A percentile compares a stretch with the other conserved stretches of the same genome.
phyloP scores from a whole-genome alignment of 805 yeast species.

The Torulaspora gathmanii region DNA sequence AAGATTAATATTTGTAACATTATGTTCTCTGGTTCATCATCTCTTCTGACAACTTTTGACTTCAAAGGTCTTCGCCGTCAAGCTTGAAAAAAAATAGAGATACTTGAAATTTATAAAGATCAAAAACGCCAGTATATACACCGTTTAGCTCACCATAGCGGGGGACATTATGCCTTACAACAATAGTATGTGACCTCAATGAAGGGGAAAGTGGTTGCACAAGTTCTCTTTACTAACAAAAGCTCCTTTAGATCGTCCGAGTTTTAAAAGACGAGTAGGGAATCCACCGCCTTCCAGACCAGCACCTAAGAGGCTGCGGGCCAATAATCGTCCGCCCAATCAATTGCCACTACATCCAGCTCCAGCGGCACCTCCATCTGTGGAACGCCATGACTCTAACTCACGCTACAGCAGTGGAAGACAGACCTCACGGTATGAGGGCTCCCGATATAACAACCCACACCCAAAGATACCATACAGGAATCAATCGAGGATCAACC shows the following conservation, averaged over 20 bases:
- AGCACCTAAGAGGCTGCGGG: slow-evolving; percentile 17
- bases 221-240: slow-evolving; percentile 7
- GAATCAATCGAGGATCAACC: not conserved
- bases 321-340: slow-evolving; percentile 11
- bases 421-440: slow-evolving; percentile 18
- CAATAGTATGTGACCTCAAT: slow-evolving; percentile 11
- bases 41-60: not conserved
- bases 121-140: not conserved
- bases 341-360: slow-evolving; percentile 13
- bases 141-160: not conserved
- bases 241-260: slow-evolving; percentile 11
- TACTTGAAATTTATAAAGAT: not conserved
- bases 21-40: not conserved
- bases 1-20: not conserved
- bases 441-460: slow-evolving; percentile 17
- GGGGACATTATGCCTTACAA: slow-evolving; percentile 12
- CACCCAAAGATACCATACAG: not conserved
- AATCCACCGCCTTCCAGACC: slow-evolving; percentile 19
- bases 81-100: slow-evolving; percentile 1
- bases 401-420: slow-evolving; percentile 11
- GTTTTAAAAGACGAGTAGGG: slow-evolving; percentile 17
- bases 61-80: slow-evolving; percentile 3
- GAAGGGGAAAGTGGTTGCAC: not conserved
- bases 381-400: slow-evolving; percentile 2
- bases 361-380: slow-evolving; percentile 1